A percentile compares a stretch with the other conserved stretches of the same genome.
phyloP scores from a whole-genome alignment of 2,329 filamentous ascomycete genomes.

The Cercospora sp. region DNA sequence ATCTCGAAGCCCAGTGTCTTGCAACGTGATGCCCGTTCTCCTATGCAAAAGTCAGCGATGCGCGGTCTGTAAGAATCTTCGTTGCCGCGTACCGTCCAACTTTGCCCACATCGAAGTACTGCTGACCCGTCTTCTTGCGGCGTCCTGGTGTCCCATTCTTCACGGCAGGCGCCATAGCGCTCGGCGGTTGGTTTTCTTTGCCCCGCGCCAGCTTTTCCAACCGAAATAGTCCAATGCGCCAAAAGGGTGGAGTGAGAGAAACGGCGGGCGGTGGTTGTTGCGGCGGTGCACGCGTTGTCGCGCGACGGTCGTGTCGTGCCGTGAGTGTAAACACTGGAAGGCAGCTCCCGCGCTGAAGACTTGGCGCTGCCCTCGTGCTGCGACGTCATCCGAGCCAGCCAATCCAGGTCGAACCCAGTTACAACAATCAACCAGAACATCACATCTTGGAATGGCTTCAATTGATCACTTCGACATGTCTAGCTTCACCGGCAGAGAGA shows the following conservation, averaged over 20 bases:
- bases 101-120: conserved; percentile 41
- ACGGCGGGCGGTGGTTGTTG: conserved; percentile 2
- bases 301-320: not conserved
- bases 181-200: conserved; percentile 34
- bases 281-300: conserved; percentile 1
- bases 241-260: conserved; percentile 5
- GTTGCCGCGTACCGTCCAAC: conserved; percentile 34
- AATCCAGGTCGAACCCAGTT: not conserved
- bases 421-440: not conserved
- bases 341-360: no score
- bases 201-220: conserved; percentile 30
- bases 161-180: conserved; percentile 32
- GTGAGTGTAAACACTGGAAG: conserved; percentile 5
- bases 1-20: conserved; percentile 77
- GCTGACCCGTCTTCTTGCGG: conserved; percentile 34
- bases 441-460: not conserved
- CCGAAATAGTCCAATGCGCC: conserved; percentile 11
- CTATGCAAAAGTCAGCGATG: conserved; percentile 49
- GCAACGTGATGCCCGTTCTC: conserved; percentile 83
- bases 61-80: not conserved
- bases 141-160: conserved; percentile 33
- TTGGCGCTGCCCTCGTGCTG: not conserved
- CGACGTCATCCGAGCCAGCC: not conserved
- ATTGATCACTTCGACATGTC: conserved; percentile 15
- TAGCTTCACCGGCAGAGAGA: conserved; percentile 10